Evolutionary conservation across 495 filamentous ascomycete genomes (phyloP), one percentile per base, ranked within the genome.

Genomic region (Recurvomyces mirabilis): DNA sequence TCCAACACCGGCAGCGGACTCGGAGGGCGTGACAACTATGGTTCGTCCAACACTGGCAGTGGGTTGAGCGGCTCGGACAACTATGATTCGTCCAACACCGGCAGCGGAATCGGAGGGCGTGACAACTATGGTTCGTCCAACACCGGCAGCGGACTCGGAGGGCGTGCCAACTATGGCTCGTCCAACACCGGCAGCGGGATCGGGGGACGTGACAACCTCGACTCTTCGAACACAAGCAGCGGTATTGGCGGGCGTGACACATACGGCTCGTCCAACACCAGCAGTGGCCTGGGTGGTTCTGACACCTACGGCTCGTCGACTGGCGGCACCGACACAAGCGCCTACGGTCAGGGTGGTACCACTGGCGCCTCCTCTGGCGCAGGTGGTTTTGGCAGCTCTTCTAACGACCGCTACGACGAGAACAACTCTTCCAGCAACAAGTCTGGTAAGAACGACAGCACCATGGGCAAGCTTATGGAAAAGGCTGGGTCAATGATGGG

Each of bases 381-480:
- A n/a, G n/a, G n/a, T n/a, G n/a, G n/a, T 18, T 18, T 36, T 18
- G 17, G 11, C 11, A 39, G 37, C 19, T 31, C 23, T 12, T 12
- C 10, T 14, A n/a, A 2, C 5, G 25, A 47, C 5, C 31, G 5
- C 14, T 30, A 26, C 26, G 17, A 4, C 13, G 47, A 22, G 10
- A 43, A 20, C 39, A 50, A 43, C 15, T 20, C 30, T 9, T 13
- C 1, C 5, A 11, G 22, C 25, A 17, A 15, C 3, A 9, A 37
- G 5, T 6, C 38, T 11, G 38, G 22, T 9, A 30, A 38, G 13
- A 29, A 25, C 18, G 49, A 49, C 34, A 52, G 49, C 3, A 53
- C 41, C 19, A 45, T 39, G 33, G 53, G 53, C 23, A 56, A 53
- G 46, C 15, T 56, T 3, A 53, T 56, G 53, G 53, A 56, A 40